Conservation (phyloP, 495 filamentous ascomycete genomes). For the Geopyxis carbonaria region DNA sequence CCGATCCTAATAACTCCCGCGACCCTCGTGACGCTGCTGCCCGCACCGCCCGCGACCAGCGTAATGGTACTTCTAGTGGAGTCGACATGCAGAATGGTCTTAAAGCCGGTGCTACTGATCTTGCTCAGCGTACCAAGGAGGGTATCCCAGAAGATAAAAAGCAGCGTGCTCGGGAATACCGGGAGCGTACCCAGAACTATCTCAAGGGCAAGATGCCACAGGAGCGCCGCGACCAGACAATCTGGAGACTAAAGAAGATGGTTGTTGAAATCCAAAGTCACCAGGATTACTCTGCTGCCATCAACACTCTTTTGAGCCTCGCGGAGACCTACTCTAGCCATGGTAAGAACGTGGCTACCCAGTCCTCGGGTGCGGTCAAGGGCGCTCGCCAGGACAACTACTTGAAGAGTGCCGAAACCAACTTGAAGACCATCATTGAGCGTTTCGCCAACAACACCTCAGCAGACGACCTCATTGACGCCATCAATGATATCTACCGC, state of each 20-base stretch:
- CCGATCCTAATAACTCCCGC: slow-evolving; percentile 34
- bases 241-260: slow-evolving; percentile 97
- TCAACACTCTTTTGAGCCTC: slow-evolving; percentile 65
- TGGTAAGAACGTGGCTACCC: slow-evolving; percentile 42
- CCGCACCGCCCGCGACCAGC: slow-evolving; percentile 31
- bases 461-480: slow-evolving; percentile 63
- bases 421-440: slow-evolving; percentile 76
- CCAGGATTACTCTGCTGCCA: slow-evolving; percentile 74
- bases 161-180: slow-evolving; percentile 38
- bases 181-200: slow-evolving; percentile 51
- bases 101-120: slow-evolving; percentile 31
- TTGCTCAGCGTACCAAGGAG: slow-evolving; percentile 32
- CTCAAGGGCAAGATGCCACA: slow-evolving; percentile 68
- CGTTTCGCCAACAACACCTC: slow-evolving; percentile 93
- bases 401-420: slow-evolving; percentile 53
- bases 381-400: slow-evolving; percentile 44
- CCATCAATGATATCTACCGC: slow-evolving; percentile 73
- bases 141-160: slow-evolving; percentile 47
- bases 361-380: slow-evolving; percentile 49
- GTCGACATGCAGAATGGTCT: slow-evolving; percentile 39
- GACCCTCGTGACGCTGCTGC: slow-evolving; percentile 34
- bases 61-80: slow-evolving; percentile 31
- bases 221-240: slow-evolving; percentile 82
- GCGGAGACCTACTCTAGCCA: slow-evolving; percentile 78
- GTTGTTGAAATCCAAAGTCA: slow-evolving; percentile 87